Base-by-base conservation (phyloP, 2,329 filamentous ascomycete genomes). In the Diaporthe ilicicola region DNA sequence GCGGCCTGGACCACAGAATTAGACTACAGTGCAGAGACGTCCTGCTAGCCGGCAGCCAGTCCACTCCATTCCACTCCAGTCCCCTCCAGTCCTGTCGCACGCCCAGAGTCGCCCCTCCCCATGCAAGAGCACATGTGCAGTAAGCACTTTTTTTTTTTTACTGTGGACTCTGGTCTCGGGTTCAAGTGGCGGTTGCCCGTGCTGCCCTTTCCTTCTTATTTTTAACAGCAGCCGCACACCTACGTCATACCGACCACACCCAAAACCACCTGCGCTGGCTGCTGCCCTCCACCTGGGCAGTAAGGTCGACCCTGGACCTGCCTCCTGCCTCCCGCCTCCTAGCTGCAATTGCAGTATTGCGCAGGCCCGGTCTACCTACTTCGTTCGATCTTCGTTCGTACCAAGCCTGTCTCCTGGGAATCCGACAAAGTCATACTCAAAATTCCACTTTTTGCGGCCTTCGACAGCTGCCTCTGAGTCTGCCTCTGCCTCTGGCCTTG, bases 161-260 rank as follows among this genome's bases (percentile, higher is more conserved):
- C 34, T 17, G 34, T 27, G 34, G 10, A 19, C 55, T 13, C 55
- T 61, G 37, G 39, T 42, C 22, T 12, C 15, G 15, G 8, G 37
- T 13, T 46, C 15, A 12, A 50, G 59, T 50, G 59, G 59, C 59
- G 59, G 44, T n/a, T 64, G 59, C 44, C 50, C 42, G 59, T 62
- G 56, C 59, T 62, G 24, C 24, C 37, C 37, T 50, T 64, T 64
- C 59, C 44, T 44, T 64, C 59, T 64, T 64, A 64, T 64, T 64
- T 64, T 64, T 64, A 50, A 64, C 59, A 48, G 44, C 59, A 64
- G 59, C 59, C 59, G 59, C 59, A 64, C 59, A 48, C 59, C 42
- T 64, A 64, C 59, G 59, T 64, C 59, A 64, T 64, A 64, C 59
- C 59, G 59, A 64, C 59, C 59, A 32, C 59, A 64, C 59, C 59